Evolutionary conservation across 2,329 filamentous ascomycete species (phyloP).

Genomic region (Blumeriella jaapii): DNA sequence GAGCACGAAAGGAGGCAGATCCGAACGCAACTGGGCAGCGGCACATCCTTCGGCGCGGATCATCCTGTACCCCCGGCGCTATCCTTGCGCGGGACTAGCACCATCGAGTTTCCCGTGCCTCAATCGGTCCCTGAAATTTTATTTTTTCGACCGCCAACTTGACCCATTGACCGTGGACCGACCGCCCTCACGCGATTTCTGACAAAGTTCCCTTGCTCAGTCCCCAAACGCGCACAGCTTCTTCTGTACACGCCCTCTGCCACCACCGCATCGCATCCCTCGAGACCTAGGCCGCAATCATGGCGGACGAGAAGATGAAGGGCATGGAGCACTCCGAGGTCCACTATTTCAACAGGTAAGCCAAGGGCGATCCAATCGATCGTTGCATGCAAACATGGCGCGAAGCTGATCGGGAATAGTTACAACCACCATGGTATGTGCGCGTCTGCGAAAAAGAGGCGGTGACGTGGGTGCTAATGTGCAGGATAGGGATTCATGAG

Average conservation of each 20-base stretch:
- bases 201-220: not conserved
- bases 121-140: not conserved
- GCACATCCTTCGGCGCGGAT: no score
- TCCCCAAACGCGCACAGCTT: conserved; percentile 2
- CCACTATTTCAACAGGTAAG: conserved; percentile 97
- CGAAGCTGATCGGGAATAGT: conserved; percentile 37
- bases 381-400: not conserved
- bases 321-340: conserved; percentile 58
- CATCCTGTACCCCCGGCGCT: no score
- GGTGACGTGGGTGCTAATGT: conserved; percentile 25
- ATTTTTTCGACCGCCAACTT: conserved; percentile 4
- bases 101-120: not conserved
- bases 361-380: conserved; percentile 1
- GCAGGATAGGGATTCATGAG: conserved; percentile 71
- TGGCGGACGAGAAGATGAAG: conserved; percentile 42
- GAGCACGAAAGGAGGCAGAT: no score
- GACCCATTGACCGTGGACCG: no score
- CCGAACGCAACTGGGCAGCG: no score
- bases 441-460: conserved; percentile 4
- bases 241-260: conserved; percentile 1
- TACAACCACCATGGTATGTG: conserved; percentile 93
- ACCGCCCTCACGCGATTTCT: conserved; percentile 8
- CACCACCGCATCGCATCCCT: conserved; percentile 1
- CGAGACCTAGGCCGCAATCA: conserved; percentile 15
- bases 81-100: no score